Evolutionary conservation across 2,329 filamentous ascomycete species (phyloP).

Genomic region (Teratosphaeria destructans): DNA sequence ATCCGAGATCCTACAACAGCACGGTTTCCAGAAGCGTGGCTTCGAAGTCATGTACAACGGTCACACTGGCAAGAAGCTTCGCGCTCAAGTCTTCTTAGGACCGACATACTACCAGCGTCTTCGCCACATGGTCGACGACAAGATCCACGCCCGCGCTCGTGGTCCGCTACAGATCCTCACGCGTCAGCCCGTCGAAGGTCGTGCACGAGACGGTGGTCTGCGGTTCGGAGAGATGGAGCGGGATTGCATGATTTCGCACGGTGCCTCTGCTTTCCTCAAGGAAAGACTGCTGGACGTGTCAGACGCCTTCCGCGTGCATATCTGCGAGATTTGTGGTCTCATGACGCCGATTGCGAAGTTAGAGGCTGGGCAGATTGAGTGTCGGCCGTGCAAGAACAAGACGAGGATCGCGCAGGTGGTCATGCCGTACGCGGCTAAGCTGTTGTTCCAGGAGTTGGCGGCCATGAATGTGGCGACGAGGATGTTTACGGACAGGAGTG

Average conservation of each 20-base stretch:
- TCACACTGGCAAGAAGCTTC: slow-evolving; percentile 87
- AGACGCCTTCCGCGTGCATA: slow-evolving; percentile 93
- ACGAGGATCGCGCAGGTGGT: slow-evolving; percentile 96
- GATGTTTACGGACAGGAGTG: slow-evolving; percentile 65
- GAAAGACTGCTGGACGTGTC: slow-evolving; percentile 95
- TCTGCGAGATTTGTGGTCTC: slow-evolving; percentile 95
- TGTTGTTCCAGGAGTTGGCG: slow-evolving; percentile 95
- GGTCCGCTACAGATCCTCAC: slow-evolving; percentile 96
- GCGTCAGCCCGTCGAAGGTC: slow-evolving; percentile 92
- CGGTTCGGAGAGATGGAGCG: slow-evolving; percentile 99
- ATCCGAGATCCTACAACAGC: slow-evolving; percentile 71
- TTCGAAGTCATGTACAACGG: slow-evolving; percentile 99
- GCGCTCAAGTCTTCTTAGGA: slow-evolving; percentile 90
- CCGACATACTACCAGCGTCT: slow-evolving; percentile 98
- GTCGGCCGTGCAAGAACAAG: slow-evolving; percentile 97
- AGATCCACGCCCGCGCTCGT: slow-evolving; percentile 97
- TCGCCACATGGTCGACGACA: slow-evolving; percentile 99
- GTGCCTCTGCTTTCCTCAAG: slow-evolving; percentile 92
- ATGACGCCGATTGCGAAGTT: slow-evolving; percentile 99
- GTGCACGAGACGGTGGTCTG: slow-evolving; percentile 91
- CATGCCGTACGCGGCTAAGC: slow-evolving; percentile 93
- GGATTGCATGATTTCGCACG: slow-evolving; percentile 99
- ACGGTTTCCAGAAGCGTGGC: slow-evolving; percentile 92
- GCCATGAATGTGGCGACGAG: slow-evolving; percentile 97
- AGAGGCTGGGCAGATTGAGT: slow-evolving; percentile 92